These are phyloP conservation scores for Suillus ampliporus DNA, from an alignment of 768 basidiomycete genomes.

Conservation along the genomic window DNA sequence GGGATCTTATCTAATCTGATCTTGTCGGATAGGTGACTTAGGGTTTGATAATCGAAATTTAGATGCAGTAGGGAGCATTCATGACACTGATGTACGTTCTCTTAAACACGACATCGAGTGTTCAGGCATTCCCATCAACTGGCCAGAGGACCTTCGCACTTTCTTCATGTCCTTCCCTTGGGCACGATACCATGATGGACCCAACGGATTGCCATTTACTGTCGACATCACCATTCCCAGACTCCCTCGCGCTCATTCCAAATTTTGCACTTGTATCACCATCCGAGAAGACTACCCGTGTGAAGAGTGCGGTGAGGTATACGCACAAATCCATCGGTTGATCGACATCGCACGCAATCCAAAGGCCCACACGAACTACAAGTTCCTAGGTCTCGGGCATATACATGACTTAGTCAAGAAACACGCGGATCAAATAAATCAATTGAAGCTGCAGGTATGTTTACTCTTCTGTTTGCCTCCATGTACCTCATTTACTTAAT, in stretches of 20 bases:
- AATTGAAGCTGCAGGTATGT: constrained; percentile 2
- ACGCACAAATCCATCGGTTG: neutral
- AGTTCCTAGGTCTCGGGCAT: neutral
- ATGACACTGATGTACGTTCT: too few species aligned
- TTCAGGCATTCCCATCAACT: too few species aligned
- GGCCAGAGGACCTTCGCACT: too few species aligned
- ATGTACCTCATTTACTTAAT: neutral
- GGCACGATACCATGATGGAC: neutral
- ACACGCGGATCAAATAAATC: neutral
- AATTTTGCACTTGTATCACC: neutral
- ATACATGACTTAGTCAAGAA: neutral
- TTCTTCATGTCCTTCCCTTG: neutral
- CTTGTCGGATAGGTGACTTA: too few species aligned
- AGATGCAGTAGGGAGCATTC: too few species aligned
- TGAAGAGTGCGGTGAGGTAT: neutral
- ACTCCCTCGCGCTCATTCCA: neutral
- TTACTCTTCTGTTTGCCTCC: neutral
- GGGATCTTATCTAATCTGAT: too few species aligned
- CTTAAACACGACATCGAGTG: too few species aligned
- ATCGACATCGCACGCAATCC: neutral
- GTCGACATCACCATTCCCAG: neutral
- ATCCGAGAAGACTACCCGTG: neutral
- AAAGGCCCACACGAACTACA: neutral
- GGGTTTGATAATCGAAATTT: too few species aligned
- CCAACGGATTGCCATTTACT: neutral